Evolutionary conservation across 169 alveolate species (phyloP).

Genomic region (Plasmodium vinckei): DNA sequence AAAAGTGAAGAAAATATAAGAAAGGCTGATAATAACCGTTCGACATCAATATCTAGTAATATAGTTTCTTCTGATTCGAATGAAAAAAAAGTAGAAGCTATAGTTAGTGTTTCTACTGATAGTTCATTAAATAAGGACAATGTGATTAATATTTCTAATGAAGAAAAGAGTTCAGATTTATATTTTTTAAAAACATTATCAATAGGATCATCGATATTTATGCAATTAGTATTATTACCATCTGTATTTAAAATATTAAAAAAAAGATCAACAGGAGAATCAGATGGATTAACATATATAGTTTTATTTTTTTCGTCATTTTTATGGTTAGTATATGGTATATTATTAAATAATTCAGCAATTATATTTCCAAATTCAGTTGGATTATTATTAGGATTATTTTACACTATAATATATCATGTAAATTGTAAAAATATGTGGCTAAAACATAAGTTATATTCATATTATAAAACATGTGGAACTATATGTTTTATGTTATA

Average conservation of each 20-base stretch:
- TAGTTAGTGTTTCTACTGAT: background rate
- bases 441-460: slow-evolving; percentile 28
- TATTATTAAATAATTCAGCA: slow-evolving; percentile 73
- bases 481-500: slow-evolving; percentile 35
- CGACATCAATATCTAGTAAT: no score
- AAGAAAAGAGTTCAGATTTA: slow-evolving; percentile 19
- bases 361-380: slow-evolving; percentile 79
- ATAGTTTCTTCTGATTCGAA: no score
- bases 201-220: slow-evolving; percentile 78
- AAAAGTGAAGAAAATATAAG: slow-evolving; percentile 16
- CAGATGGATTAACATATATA: slow-evolving; percentile 78
- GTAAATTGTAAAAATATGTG: slow-evolving; percentile 47
- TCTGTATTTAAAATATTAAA: slow-evolving; percentile 78
- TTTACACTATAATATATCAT: slow-evolving; percentile 51
- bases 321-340: slow-evolving; percentile 83
- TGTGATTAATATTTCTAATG: slow-evolving; percentile 3
- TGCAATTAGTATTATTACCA: slow-evolving; percentile 80
- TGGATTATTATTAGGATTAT: slow-evolving; percentile 73
- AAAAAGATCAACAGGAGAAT: slow-evolving; percentile 79
- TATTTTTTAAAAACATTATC: slow-evolving; percentile 76
- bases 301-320: slow-evolving; percentile 79
- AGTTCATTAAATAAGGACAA: slow-evolving; percentile 10
- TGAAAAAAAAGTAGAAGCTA: background rate
- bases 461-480: slow-evolving; percentile 50
- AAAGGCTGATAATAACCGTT: background rate